phyloP scores from a whole-genome alignment of 2,329 filamentous ascomycete species.

The Colletotrichum eremochloae region DNA sequence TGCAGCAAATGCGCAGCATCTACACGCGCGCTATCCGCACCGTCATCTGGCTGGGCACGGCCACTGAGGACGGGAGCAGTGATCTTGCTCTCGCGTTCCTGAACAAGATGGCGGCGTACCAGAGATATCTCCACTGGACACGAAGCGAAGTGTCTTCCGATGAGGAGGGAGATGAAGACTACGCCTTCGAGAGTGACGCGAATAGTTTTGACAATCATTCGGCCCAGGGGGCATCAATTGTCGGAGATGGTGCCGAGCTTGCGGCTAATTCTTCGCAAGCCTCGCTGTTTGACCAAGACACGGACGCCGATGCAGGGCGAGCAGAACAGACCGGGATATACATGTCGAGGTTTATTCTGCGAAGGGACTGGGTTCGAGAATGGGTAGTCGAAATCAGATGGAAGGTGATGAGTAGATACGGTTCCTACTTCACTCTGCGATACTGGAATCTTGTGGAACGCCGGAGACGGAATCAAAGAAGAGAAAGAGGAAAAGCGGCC shows the following conservation, averaged over 20 bases:
- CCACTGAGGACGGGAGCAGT: neutral
- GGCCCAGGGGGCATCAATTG: neutral
- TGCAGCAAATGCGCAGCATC: slow-evolving; percentile 35
- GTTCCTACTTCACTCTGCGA: neutral
- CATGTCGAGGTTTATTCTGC: neutral
- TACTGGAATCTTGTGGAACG: neutral
- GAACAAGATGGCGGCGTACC: neutral
- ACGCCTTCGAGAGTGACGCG: neutral
- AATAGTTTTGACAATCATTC: neutral
- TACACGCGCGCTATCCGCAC: slow-evolving; percentile 28
- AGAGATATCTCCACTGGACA: neutral
- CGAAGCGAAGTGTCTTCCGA: neutral
- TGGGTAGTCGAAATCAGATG: neutral
- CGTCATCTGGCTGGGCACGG: slow-evolving; percentile 35
- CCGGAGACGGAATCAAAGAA: neutral
- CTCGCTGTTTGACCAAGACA: neutral
- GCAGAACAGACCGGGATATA: neutral
- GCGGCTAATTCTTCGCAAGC: neutral
- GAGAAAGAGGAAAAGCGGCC: neutral
- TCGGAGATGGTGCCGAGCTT: neutral
- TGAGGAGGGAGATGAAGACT: neutral
- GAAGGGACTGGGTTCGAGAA: neutral
- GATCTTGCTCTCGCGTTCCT: neutral
- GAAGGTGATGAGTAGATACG: neutral
- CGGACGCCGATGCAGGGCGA: neutral